phyloP scores from a whole-genome alignment of 306 rosid species.

The Comarum palustre region DNA sequence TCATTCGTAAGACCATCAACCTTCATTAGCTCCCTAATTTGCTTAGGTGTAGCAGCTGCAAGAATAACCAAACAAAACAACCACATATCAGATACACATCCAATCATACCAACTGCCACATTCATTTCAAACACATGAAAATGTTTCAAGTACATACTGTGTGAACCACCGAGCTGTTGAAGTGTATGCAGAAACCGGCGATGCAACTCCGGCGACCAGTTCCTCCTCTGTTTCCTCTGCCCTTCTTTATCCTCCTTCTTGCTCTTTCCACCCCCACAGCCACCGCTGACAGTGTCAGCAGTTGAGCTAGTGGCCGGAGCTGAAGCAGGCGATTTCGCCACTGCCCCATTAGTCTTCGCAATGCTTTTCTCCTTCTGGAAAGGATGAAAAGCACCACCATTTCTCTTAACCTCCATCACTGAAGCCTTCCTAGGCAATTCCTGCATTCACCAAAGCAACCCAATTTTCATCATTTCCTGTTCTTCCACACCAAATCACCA shows the following conservation, averaged over 20 bases:
- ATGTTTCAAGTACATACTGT: slow-evolving; percentile 41
- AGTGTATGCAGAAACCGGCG: slow-evolving; percentile 74
- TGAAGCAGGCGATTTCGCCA: slow-evolving; percentile 27
- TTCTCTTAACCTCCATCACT: slow-evolving; percentile 70
- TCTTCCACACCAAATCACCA: not conserved
- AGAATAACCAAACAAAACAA: slow-evolving; percentile 20
- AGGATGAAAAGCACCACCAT: slow-evolving; percentile 79
- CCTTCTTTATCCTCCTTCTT: slow-evolving; percentile 62
- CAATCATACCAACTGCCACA: not conserved
- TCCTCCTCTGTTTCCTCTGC: slow-evolving; percentile 74
- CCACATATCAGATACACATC: not conserved
- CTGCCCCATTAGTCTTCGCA: slow-evolving; percentile 38
- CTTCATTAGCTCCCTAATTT: slow-evolving; percentile 85
- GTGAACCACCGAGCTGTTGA: slow-evolving; percentile 88
- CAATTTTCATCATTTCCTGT: slow-evolving; percentile 17
- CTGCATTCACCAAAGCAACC: slow-evolving; percentile 29
- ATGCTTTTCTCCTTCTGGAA: slow-evolving; percentile 57
- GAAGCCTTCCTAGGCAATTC: slow-evolving; percentile 53
- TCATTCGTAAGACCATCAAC: slow-evolving; percentile 96
- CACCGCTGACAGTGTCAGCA: slow-evolving; percentile 36
- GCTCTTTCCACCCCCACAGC: slow-evolving; percentile 29
- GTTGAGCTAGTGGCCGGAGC: slow-evolving; percentile 58
- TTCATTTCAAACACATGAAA: not conserved
- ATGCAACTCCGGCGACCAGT: slow-evolving; percentile 92
- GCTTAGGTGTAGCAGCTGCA: slow-evolving; percentile 89